Percentiles rank a stretch among this genome's conserved stretches.
Conservation (phyloP, 805 yeast species). For the Schizosaccharomyces pombe region DNA sequence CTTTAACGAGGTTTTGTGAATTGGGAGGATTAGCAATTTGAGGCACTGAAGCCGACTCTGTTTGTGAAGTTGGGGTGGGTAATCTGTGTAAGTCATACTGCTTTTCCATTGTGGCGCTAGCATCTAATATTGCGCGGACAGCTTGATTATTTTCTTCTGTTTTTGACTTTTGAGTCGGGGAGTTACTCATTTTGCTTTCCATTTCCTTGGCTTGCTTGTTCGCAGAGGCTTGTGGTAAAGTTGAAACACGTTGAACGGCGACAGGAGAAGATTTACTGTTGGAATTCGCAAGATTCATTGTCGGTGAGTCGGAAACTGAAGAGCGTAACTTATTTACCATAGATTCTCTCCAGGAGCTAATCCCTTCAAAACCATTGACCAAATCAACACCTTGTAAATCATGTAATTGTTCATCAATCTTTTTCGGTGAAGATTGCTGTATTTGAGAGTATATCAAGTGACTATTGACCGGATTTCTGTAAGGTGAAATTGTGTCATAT, state of each 20-base stretch:
- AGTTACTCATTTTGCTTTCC: no score
- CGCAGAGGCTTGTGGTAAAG: no score
- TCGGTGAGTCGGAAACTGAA: no score
- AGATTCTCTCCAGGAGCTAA: conserved; percentile 2
- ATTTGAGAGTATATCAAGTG: conserved; percentile 3
- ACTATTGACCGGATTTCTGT: conserved; percentile 3
- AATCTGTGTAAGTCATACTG: background rate
- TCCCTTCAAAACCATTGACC: conserved; percentile 20
- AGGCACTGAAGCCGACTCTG: no score
- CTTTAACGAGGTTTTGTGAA: background rate
- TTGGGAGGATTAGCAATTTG: background rate
- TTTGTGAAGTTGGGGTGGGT: no score
- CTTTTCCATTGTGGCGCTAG: background rate
- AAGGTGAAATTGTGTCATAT: conserved; percentile 6
- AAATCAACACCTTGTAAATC: conserved; percentile 21
- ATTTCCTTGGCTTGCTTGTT: no score
- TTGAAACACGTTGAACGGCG: background rate
- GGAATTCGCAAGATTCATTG: no score
- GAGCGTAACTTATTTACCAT: background rate
- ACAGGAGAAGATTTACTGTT: no score
- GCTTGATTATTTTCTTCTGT: background rate
- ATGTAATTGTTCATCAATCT: background rate
- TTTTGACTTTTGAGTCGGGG: no score
- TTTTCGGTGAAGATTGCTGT: background rate
- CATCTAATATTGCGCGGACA: background rate